Conservation (phyloP, 2,329 filamentous ascomycete species). For the Gliomastix tumulicola region DNA sequence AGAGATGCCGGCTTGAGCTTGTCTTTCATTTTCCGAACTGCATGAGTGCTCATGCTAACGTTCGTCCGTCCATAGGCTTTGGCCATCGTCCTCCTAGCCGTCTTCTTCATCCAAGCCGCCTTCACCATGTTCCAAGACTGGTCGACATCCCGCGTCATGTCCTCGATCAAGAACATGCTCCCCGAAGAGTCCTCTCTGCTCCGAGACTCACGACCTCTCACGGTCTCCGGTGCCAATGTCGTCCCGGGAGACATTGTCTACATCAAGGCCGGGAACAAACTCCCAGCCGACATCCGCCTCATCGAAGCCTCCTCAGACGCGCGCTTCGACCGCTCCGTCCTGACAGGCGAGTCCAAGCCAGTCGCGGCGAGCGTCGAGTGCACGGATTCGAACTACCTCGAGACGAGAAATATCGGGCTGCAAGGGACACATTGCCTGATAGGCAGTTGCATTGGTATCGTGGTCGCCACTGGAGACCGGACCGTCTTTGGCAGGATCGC, state of each 20-base stretch:
- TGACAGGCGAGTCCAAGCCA: constrained; percentile 63
- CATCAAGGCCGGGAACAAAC: constrained; percentile 65
- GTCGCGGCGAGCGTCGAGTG: constrained; percentile 57
- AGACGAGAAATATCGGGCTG: constrained; percentile 68
- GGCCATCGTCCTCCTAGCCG: constrained; percentile 63
- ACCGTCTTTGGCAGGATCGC: constrained; percentile 75
- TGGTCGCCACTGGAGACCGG: constrained; percentile 64
- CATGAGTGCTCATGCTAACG: background rate
- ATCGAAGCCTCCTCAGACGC: constrained; percentile 61
- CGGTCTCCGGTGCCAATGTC: constrained; percentile 35
- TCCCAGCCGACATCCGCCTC: constrained; percentile 68
- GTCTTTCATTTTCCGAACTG: no score
- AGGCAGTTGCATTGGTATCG: constrained; percentile 58
- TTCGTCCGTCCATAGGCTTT: constrained; percentile 37
- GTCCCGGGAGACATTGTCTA: constrained; percentile 66
- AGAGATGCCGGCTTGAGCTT: no score
- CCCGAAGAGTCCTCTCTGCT: constrained; percentile 63
- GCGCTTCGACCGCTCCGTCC: constrained; percentile 65
- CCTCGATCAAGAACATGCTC: constrained; percentile 74
- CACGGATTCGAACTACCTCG: constrained; percentile 67
- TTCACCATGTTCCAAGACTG: constrained; percentile 71
- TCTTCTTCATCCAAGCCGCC: constrained; percentile 62
- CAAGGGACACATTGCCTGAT: constrained; percentile 75
- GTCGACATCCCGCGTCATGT: constrained; percentile 71
- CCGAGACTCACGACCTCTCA: constrained; percentile 39